Conservation (phyloP, 768 basidiomycete genomes). For the Obba rivulosa region DNA sequence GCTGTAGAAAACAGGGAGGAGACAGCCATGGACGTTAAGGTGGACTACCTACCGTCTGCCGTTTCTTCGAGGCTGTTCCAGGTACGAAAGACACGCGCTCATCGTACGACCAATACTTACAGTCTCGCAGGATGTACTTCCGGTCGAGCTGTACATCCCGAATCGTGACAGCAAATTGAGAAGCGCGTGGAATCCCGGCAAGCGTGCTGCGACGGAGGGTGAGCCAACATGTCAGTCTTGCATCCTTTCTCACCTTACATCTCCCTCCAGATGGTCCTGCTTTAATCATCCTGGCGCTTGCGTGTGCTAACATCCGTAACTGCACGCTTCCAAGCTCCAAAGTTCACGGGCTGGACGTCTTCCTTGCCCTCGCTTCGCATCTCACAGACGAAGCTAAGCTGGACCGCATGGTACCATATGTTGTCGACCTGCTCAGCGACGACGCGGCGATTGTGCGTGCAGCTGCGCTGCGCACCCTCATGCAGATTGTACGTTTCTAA, state of each 20-base stretch:
- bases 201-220: slow-evolving; percentile 62
- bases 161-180: slow-evolving; percentile 56
- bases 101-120: background rate
- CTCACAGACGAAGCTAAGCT: slow-evolving; percentile 94
- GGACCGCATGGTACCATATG: slow-evolving; percentile 89
- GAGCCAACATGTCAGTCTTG: background rate
- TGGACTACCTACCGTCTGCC: slow-evolving; percentile 46
- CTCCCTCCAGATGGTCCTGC: slow-evolving; percentile 74
- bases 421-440: slow-evolving; percentile 84
- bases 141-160: slow-evolving; percentile 65
- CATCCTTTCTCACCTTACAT: background rate
- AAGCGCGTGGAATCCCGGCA: slow-evolving; percentile 24
- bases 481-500: slow-evolving; percentile 66
- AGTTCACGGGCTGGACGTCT: slow-evolving; percentile 78
- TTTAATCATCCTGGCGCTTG: slow-evolving; percentile 78
- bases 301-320: slow-evolving; percentile 87
- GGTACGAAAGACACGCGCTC: slow-evolving; percentile 35
- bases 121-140: slow-evolving; percentile 59
- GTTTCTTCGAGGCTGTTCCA: slow-evolving; percentile 51
- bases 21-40: slow-evolving; percentile 46
- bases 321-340: slow-evolving; percentile 83
- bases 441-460: slow-evolving; percentile 80
- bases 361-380: slow-evolving; percentile 73
- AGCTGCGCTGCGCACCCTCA: slow-evolving; percentile 68
- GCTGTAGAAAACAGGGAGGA: slow-evolving; percentile 41